Conservation (phyloP, 257 asterid genomes). For the Solanum rostratum region DNA sequence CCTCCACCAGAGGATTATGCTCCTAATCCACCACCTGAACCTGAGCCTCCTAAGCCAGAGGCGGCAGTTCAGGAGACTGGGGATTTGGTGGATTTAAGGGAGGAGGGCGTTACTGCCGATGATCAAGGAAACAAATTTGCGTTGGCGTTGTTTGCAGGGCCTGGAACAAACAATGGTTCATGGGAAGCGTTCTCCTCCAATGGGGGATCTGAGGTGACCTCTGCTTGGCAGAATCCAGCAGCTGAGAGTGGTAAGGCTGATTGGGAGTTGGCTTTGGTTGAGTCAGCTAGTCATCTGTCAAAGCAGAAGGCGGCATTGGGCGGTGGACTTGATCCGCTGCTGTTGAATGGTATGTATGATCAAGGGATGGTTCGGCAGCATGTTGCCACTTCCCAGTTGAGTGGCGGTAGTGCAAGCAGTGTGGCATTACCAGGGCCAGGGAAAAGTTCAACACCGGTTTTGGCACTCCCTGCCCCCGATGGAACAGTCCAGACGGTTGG, state of each 20-base stretch:
- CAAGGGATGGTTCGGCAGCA: constrained; percentile 74
- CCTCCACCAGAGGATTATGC: constrained; percentile 36
- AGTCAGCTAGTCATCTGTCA: constrained; percentile 59
- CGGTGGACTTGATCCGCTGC: constrained; percentile 64
- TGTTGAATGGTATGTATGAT: constrained; percentile 78
- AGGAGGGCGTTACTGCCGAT: constrained; percentile 61
- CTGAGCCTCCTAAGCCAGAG: constrained; percentile 34
- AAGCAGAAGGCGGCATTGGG: constrained; percentile 65
- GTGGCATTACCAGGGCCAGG: constrained; percentile 67
- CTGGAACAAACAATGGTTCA: constrained; percentile 32
- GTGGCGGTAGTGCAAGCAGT: constrained; percentile 70
- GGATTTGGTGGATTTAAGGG: constrained; percentile 64
- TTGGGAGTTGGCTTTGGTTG: constrained; percentile 80
- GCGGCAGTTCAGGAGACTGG: constrained; percentile 26
- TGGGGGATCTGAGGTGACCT: constrained; percentile 44
- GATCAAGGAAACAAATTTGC: constrained; percentile 75
- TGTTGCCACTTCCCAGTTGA: constrained; percentile 31
- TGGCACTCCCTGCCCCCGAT: constrained; percentile 81
- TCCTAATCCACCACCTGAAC: constrained; percentile 49
- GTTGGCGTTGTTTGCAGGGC: constrained; percentile 64
- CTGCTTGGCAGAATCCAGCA: constrained; percentile 90
- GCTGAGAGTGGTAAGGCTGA: constrained; percentile 71
- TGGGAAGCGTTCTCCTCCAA: constrained; percentile 73
- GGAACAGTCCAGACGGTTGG: constrained; percentile 56
- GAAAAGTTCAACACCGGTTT: constrained; percentile 34